Evolutionary conservation across 2,329 filamentous ascomycete genomes (phyloP).

Genomic region (Xenoacremonium recifei): DNA sequence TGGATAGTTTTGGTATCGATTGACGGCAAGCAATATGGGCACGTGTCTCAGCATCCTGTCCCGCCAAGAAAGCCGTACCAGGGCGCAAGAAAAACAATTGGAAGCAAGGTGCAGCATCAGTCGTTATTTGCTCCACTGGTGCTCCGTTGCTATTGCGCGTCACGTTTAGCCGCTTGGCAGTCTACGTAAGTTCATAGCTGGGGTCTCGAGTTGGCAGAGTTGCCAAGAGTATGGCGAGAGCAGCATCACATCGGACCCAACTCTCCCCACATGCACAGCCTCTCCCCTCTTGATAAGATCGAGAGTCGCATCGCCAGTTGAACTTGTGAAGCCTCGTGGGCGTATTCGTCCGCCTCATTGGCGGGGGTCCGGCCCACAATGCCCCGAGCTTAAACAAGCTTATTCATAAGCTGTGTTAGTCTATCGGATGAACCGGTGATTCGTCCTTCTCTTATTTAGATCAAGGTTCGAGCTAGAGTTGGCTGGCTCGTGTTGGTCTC

Average conservation of each 20-base stretch:
- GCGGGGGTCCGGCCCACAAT: conserved; percentile 11
- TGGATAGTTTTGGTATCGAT: conserved; percentile 16
- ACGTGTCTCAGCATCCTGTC: conserved; percentile 15
- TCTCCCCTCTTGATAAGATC: conserved; percentile 3
- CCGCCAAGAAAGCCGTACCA: neutral
- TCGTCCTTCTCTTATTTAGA: neutral
- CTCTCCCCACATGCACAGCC: conserved; percentile 5
- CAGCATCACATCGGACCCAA: neutral
- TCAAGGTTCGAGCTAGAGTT: neutral
- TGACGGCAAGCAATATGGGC: conserved; percentile 19
- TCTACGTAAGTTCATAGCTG: conserved; percentile 9
- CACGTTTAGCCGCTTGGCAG: conserved; percentile 22
- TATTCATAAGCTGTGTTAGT: conserved; percentile 11
- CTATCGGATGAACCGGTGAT: neutral
- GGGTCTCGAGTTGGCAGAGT: conserved; percentile 19
- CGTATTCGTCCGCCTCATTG: conserved; percentile 14
- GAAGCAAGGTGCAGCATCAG: neutral
- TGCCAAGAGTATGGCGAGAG: conserved; percentile 16
- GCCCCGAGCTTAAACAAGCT: conserved; percentile 17
- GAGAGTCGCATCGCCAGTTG: neutral
- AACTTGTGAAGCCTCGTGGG: conserved; percentile 16
- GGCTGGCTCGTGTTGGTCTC: no score
- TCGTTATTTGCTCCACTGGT: neutral
- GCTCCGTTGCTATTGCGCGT: conserved; percentile 13
- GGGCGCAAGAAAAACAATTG: neutral